A percentile compares a stretch with the other conserved stretches of the same genome.
phyloP scores from a whole-genome alignment of 139 green algal species.

The Chlorella ohadii region DNA sequence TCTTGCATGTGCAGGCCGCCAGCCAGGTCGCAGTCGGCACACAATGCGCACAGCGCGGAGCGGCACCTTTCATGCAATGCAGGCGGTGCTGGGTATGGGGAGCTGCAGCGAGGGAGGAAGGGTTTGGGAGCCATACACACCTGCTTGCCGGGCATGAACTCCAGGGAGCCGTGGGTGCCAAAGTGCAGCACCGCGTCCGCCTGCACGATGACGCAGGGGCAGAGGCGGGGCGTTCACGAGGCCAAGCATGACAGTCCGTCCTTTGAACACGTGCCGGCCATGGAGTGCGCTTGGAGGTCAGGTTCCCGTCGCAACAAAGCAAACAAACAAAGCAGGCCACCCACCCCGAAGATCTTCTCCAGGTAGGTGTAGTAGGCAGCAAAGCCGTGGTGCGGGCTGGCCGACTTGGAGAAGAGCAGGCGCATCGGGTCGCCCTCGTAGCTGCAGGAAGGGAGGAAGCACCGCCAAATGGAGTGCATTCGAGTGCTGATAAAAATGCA shows the following conservation, averaged over 20 bases:
- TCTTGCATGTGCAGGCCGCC: background rate
- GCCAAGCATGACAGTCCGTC: too few relatives aligned
- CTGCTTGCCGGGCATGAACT: constrained; percentile 99
- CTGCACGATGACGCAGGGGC: background rate
- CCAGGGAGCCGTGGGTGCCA: constrained; percentile 98
- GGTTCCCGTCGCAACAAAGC: too few relatives aligned
- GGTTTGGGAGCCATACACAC: background rate
- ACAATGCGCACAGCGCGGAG: too few relatives aligned
- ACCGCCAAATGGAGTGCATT: too few relatives aligned
- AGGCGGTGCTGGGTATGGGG: too few relatives aligned
- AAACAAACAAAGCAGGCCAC: background rate
- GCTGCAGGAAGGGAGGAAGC: too few relatives aligned
- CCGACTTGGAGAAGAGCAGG: constrained; percentile 95
- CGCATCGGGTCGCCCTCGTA: constrained; percentile 99
- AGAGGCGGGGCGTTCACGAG: too few relatives aligned
- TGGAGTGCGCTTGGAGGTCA: too few relatives aligned
- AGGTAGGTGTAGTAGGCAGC: constrained; percentile 99
- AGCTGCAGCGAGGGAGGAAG: too few relatives aligned
- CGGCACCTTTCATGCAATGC: too few relatives aligned
- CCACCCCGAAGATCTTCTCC: constrained; percentile 82
- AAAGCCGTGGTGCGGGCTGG: constrained; percentile 99
- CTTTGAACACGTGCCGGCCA: too few relatives aligned
- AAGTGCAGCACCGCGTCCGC: constrained; percentile 98
- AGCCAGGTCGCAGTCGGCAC: background rate
- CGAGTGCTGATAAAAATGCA: too few relatives aligned